Percentiles rank a stretch among this genome's conserved stretches.
Evolutionary conservation across 2,329 filamentous ascomycete genomes (phyloP).

Genomic region (Chrysosporium keratinophilum): DNA sequence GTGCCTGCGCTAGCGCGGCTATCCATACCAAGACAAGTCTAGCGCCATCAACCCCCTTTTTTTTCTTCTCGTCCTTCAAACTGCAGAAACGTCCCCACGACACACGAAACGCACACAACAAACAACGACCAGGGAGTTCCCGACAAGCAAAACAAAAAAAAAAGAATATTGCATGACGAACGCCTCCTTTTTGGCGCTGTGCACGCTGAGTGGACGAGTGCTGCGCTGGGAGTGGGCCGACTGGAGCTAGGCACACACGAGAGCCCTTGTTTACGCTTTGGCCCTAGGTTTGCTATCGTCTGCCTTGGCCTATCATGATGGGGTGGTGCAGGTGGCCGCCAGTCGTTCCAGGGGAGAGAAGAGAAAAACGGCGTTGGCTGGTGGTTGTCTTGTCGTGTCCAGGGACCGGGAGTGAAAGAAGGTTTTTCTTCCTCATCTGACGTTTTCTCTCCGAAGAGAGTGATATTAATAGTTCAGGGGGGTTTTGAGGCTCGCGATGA

Average conservation of each 20-base stretch:
- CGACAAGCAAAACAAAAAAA: neutral
- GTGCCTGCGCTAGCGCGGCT: slow-evolving; percentile 11
- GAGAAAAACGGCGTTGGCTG: neutral
- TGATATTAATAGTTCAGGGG: no score
- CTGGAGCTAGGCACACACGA: slow-evolving; percentile 2
- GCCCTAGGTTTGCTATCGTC: neutral
- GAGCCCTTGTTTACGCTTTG: neutral
- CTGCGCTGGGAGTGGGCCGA: neutral
- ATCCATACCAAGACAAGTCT: neutral
- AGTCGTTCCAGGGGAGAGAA: slow-evolving; percentile 8
- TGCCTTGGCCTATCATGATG: neutral
- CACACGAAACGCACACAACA: no score
- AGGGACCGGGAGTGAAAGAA: neutral
- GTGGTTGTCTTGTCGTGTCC: neutral
- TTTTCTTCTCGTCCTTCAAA: neutral
- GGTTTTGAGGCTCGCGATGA: no score
- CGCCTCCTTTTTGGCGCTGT: neutral
- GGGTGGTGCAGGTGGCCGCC: neutral
- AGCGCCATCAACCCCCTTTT: slow-evolving; percentile 4
- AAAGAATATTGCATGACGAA: neutral
- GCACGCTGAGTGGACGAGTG: slow-evolving; percentile 1
- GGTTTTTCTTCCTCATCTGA: no score
- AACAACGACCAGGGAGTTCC: no score
- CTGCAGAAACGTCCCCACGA: no score
- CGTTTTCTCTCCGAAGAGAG: no score